Base-by-base conservation (phyloP, 2,329 filamentous ascomycete genomes). In the Aspergillus candidus region DNA sequence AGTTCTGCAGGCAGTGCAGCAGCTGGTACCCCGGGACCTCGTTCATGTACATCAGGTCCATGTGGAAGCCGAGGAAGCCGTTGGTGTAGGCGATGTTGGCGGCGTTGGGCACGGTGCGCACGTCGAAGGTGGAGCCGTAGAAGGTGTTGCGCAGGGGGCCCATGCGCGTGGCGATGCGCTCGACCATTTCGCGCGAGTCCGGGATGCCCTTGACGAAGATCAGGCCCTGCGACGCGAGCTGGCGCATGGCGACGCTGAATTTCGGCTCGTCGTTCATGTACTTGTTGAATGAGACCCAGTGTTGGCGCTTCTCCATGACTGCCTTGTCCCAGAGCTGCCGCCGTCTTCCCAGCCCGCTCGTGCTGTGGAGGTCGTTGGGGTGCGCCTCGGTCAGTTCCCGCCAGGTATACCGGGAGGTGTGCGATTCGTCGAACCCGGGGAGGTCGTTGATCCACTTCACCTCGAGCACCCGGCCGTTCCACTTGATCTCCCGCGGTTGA, bases 31-130 rank as follows among this genome's bases (percentile, higher is more conserved):
- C 81, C 0, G 91, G 91, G 3, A 87, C 82, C 40, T 87, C 79
- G 11, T 77, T 71, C 67, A 93, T 84, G 69, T 97, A 97, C 43
- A 96, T 75, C 33, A 97, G 76, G 62, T 97, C 93, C 79, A 95
- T 93, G 69, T 98, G 93, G 38, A 96, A 82, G 12, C 86, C 87
- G 1, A 97, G 80, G 58, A 83, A 83, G 38, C 83, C 77, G 58
- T 78, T 83, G 1, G 91, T 96, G 69, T 97, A 89, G 8, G 93
- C 91, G 4, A 96, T 86, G 62, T 97, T 97, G 61, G 91, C 89
- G 17, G 90, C 88, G 43, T 87, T 66, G 1, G 85, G 83, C 41
- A 94, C 84, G 3, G 83, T 88, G 42, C 82, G 79, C 11, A 97
- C 91, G 65, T 96, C 86, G 82, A 90, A 97, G 0, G 88, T 94